Evolutionary conservation across 192 early-diverging fungal genomes (phyloP).

Genomic region (Gaertneriomyces sp.): DNA sequence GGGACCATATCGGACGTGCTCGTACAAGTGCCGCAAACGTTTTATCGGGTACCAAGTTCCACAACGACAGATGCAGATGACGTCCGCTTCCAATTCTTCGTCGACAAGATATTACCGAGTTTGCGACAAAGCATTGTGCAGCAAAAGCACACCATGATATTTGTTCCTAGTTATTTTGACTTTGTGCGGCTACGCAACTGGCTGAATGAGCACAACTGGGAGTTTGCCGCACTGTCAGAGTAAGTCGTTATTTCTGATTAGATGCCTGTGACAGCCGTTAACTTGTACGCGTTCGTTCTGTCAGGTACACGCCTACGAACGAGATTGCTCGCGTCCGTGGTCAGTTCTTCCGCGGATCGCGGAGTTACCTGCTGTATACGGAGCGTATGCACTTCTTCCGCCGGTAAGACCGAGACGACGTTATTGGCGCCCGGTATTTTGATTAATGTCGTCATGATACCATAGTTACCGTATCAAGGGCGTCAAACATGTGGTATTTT

Average conservation of each 20-base stretch:
- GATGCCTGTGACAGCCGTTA: background rate
- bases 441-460: slow-evolving; percentile 3
- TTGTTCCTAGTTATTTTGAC: slow-evolving; percentile 94
- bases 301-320: slow-evolving; percentile 71
- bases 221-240: slow-evolving; percentile 81
- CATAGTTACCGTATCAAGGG: slow-evolving; percentile 76
- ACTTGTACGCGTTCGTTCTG: background rate
- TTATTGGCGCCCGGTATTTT: slow-evolving; percentile 1
- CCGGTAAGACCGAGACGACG: slow-evolving; percentile 37
- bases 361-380: slow-evolving; percentile 76
- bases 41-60: slow-evolving; percentile 65
- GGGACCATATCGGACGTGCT: slow-evolving; percentile 1
- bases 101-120: slow-evolving; percentile 64
- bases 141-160: slow-evolving; percentile 57
- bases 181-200: slow-evolving; percentile 92
- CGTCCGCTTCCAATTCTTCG: slow-evolving; percentile 80
- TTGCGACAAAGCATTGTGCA: slow-evolving; percentile 41
- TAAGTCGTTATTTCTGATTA: slow-evolving; percentile 33
- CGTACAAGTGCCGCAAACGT: slow-evolving; percentile 31
- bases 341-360: slow-evolving; percentile 76
- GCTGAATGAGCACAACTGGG: slow-evolving; percentile 68
- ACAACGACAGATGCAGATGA: slow-evolving; percentile 67
- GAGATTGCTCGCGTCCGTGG: slow-evolving; percentile 76
- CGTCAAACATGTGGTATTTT: slow-evolving; percentile 81
- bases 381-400: slow-evolving; percentile 98